Conservation (phyloP, 75 land plant genomes). For the Pinus albicaulis region DNA sequence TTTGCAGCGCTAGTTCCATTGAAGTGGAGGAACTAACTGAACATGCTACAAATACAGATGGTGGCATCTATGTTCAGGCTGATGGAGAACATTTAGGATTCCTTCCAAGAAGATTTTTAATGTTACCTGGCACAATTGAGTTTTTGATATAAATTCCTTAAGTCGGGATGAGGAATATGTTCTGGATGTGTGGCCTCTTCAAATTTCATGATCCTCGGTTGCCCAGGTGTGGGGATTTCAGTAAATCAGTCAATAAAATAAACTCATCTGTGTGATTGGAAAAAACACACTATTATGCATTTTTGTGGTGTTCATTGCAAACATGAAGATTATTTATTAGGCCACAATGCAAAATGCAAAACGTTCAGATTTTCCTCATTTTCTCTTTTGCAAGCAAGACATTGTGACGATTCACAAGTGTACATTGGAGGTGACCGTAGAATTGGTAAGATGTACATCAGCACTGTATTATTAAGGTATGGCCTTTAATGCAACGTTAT, state of each 20-base stretch:
- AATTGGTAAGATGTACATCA: background rate
- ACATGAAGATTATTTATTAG: background rate
- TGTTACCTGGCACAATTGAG: slow-evolving; percentile 76
- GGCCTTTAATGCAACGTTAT: background rate
- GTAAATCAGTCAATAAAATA: background rate
- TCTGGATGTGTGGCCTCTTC: background rate
- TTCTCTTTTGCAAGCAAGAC: background rate
- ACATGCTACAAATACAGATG: slow-evolving; percentile 11
- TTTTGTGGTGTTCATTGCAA: background rate
- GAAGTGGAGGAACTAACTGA: slow-evolving; percentile 56
- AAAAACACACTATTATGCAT: no score
- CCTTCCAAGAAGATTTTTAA: slow-evolving; percentile 62
- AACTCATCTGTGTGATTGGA: background rate
- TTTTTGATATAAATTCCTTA: slow-evolving; percentile 5
- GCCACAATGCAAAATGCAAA: background rate
- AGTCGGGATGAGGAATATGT: background rate
- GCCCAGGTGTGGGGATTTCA: background rate
- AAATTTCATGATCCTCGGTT: background rate
- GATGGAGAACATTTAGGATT: slow-evolving; percentile 95
- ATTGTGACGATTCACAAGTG: background rate
- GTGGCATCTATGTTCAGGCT: slow-evolving; percentile 72
- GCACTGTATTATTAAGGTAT: background rate
- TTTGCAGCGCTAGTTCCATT: slow-evolving; percentile 61
- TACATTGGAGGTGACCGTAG: background rate
- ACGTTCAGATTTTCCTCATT: background rate